Evolutionary conservation across 768 basidiomycete genomes (phyloP).

Genomic region (Rubroboletus pulcherrimus): DNA sequence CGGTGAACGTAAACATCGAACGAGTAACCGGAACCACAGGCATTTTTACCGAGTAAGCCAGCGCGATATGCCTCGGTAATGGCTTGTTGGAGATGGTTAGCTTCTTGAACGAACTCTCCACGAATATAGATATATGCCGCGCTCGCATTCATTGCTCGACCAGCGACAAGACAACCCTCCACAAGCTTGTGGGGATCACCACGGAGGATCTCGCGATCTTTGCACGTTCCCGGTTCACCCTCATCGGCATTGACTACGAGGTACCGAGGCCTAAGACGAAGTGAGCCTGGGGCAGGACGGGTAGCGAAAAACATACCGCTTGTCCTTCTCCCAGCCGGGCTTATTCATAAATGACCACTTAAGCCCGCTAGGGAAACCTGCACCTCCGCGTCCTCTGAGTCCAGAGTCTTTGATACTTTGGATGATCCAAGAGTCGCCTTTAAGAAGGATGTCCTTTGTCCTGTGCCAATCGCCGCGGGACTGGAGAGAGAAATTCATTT

Average conservation of each 20-base stretch:
- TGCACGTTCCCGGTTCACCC: constrained; percentile 98
- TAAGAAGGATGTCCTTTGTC: constrained; percentile 93
- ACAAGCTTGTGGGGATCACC: constrained; percentile 98
- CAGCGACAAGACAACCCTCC: constrained; percentile 96
- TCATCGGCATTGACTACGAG: constrained; percentile 98
- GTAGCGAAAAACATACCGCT: constrained; percentile 46
- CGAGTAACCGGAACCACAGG: constrained; percentile 88
- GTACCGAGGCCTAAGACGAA: constrained; percentile 75
- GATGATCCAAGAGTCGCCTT: constrained; percentile 97
- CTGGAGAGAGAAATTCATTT: constrained; percentile 35
- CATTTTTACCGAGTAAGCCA: constrained; percentile 84
- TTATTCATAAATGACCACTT: constrained; percentile 99
- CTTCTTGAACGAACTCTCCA: constrained; percentile 97
- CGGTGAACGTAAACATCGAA: constrained; percentile 99
- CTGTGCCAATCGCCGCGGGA: constrained; percentile 96
- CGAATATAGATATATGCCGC: constrained; percentile 99
- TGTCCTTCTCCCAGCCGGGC: constrained; percentile 96
- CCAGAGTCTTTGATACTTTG: constrained; percentile 95
- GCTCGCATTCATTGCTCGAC: constrained; percentile 93
- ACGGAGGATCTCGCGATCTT: constrained; percentile 96
- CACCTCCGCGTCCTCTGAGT: constrained; percentile 91
- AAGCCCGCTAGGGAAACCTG: constrained; percentile 93
- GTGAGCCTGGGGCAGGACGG: neutral
- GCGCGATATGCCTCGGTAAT: constrained; percentile 92
- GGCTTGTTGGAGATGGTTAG: constrained; percentile 89